phyloP scores from a whole-genome alignment of 768 basidiomycete species.

The Psilocybe cyanescens region DNA sequence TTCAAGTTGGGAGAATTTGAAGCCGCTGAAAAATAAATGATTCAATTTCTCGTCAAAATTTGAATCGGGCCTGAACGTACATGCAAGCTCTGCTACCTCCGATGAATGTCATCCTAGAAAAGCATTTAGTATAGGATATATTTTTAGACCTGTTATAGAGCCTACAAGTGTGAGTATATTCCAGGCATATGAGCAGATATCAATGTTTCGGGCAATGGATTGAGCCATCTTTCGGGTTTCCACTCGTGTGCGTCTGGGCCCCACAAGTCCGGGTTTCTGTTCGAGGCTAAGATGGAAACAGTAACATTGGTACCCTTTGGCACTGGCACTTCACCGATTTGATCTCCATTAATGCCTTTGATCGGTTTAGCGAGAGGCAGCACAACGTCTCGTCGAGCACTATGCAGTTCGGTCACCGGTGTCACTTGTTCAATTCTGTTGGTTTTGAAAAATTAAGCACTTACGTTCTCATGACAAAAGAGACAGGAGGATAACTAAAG shows the following conservation, averaged over 20 bases:
- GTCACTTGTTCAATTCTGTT: too few species aligned
- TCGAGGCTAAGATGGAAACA: conserved; percentile 38
- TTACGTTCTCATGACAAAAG: conserved; percentile 16
- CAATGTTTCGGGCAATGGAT: conserved; percentile 22
- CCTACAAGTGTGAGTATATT: conserved; percentile 28
- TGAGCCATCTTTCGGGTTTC: conserved; percentile 46
- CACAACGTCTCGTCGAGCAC: conserved; percentile 35
- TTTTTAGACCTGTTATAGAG: conserved; percentile 13
- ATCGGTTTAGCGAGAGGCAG: conserved; percentile 47
- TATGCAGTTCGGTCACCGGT: not conserved
- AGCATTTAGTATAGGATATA: not conserved
- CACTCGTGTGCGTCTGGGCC: conserved; percentile 44
- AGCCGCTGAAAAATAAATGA: conserved; percentile 35
- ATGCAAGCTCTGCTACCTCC: conserved; percentile 52
- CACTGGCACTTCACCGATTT: conserved; percentile 40
- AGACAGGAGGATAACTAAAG: conserved; percentile 25
- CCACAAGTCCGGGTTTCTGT: conserved; percentile 41
- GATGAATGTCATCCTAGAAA: conserved; percentile 38
- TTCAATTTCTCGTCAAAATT: too few species aligned
- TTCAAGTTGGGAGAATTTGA: conserved; percentile 59
- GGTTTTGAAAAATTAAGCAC: not conserved
- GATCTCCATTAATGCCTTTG: conserved; percentile 38
- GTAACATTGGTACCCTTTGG: conserved; percentile 44
- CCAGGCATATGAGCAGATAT: conserved; percentile 24
- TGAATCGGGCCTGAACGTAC: conserved; percentile 27